These are phyloP conservation scores for Lachancea sp. DNA, from an alignment of 805 yeast genomes.

Conservation along the genomic window DNA sequence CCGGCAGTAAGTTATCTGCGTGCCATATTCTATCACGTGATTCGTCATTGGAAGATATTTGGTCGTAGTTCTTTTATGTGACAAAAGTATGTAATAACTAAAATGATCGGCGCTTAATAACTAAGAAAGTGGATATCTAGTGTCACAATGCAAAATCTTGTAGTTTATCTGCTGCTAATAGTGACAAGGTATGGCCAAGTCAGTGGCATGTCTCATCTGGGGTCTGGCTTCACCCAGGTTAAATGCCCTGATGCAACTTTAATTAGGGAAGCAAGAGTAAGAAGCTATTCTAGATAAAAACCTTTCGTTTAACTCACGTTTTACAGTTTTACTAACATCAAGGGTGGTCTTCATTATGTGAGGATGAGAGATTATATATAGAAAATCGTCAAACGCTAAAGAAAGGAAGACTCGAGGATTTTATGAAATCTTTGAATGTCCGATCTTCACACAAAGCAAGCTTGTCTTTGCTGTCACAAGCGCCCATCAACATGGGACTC, in stretches of 20 bases:
- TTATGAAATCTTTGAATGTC: conserved; percentile 30
- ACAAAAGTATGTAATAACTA: too few relatives aligned
- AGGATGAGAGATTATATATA: conserved; percentile 17
- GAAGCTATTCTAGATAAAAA: neutral
- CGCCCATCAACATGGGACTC: conserved; percentile 32
- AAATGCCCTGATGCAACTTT: conserved; percentile 25
- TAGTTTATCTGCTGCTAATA: too few relatives aligned
- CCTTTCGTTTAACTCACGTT: neutral
- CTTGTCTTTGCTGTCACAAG: conserved; percentile 20
- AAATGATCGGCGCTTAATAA: conserved; percentile 3
- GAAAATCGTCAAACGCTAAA: conserved; percentile 30
- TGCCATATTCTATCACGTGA: too few relatives aligned
- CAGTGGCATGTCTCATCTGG: neutral
- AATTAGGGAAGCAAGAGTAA: conserved; percentile 21
- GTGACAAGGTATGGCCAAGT: neutral
- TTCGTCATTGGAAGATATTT: neutral
- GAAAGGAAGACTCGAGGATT: conserved; percentile 26
- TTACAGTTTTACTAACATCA: neutral
- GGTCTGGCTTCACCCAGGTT: conserved; percentile 15
- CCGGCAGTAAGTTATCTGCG: neutral
- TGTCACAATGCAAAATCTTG: too few relatives aligned
- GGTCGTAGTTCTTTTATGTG: too few relatives aligned
- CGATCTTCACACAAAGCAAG: conserved; percentile 31
- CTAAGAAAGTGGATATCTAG: too few relatives aligned
- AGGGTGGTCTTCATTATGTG: conserved; percentile 11